Base-by-base conservation (phyloP, 768 basidiomycete genomes). In the Rhizopogon vulgaris region DNA sequence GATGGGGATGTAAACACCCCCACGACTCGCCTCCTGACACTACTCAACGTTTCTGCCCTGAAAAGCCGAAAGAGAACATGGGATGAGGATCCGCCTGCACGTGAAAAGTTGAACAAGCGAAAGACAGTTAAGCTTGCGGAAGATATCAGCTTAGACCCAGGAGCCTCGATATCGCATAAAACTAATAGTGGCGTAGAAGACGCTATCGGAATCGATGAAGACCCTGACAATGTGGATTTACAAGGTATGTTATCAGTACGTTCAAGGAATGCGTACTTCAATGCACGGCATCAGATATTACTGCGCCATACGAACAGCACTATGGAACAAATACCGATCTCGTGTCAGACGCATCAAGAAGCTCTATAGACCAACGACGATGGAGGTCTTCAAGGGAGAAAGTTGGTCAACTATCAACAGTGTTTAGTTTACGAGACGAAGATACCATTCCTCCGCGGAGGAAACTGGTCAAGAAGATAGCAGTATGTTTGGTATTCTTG, bases 11-110 rank as follows among this genome's bases (percentile, higher is more conserved):
- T 64, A 37, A 83, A 80, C 49, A 68, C 76, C 3, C 80, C 84
- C 9, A 90, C 83, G 1, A 91, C 90, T 41, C 84, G 83, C 46
- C 80, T 96, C 1, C 69, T 96, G 27, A 95, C 94, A 0, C 80
- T 96, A 1, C 75, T 96, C 4, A 97, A 96, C 63, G 88, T 94
- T 3, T 91, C 90, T 32, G 89, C 90, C 0, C 82, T 84, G 3
- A 92, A 85, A 62, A 70, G 79, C 3, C 72, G 73, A 27, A 90
- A 86, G 61, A 70, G 80, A 24, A 82, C 78, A 60, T 65, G 70
- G 46, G 63, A 59, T 6, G 64, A 78, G 24, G 73, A 77, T 22
- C 27, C 55, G 0, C 60, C 58, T 18, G 67, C 67, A 17, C 74
- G 76, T 28, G 71, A 75, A 60, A 91, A 90, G 63, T 73, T 88